Evolutionary conservation across 208 protist species (phyloP).

Genomic region (Acanthamoeba triangularis): DNA sequence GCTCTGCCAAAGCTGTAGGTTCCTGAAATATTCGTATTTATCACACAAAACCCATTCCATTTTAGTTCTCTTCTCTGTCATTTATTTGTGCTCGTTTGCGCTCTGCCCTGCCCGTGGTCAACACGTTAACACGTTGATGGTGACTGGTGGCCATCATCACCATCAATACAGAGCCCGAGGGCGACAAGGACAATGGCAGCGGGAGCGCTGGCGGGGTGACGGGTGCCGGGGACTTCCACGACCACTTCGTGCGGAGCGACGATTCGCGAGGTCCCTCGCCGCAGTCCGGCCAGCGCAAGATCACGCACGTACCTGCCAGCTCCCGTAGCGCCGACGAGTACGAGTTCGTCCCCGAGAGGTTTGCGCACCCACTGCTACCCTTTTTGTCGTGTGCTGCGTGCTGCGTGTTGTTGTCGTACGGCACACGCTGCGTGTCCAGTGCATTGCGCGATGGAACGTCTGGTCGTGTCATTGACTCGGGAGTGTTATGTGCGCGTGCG

Average conservation of each 20-base stretch:
- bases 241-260: constrained; percentile 66
- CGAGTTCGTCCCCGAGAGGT: constrained; percentile 75
- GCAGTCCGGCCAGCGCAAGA: constrained; percentile 49
- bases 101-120: background rate
- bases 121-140: background rate
- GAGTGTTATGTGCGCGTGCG: background rate
- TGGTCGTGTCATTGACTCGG: background rate
- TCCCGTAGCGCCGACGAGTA: constrained; percentile 42
- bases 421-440: background rate
- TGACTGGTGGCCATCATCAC: background rate
- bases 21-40: no score
- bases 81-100: background rate
- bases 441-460: no score
- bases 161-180: background rate
- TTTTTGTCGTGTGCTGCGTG: background rate
- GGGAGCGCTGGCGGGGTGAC: background rate
- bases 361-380: background rate
- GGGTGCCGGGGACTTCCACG: background rate
- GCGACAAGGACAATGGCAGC: background rate
- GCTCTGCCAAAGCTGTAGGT: no score
- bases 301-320: constrained; percentile 74
- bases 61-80: no score
- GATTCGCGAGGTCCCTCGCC: constrained; percentile 5
- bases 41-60: no score
- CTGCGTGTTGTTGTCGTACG: background rate